Evolutionary conservation across 2,329 filamentous ascomycete genomes (phyloP), one percentile per base, ranked within the genome.

Genomic region (Colletotrichum filicis): DNA sequence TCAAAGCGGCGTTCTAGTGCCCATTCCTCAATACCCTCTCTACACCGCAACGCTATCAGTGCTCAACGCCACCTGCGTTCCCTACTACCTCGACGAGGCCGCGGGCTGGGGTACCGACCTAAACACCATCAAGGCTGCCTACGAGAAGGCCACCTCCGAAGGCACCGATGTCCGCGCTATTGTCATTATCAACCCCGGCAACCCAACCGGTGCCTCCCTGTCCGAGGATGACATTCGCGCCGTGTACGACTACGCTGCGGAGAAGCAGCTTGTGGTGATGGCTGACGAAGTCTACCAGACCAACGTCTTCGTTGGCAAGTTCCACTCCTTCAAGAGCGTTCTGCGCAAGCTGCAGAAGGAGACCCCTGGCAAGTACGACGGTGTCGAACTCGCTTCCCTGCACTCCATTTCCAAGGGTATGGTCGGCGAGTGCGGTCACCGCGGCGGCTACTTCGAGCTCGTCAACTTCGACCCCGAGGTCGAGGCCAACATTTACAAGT

Each of bases 201-300:
- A 99, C 86, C 97, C 97, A 4, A 99, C 97, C 2, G 97, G 97
- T 76, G 95, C 95, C 63, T 97, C 93, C 66, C 90, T 99, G 22
- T 87, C 92, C 46, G 89, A 93, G 76, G 88, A 91, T 24, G 95
- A 98, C 79, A 92, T 99, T 82, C 91, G 92, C 79, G 88, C 89
- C 64, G 94, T 98, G n/a, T 89, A 98, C 77, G 91, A 97, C 76
- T 93, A 98, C 75, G 96, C 97, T 52, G 92, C 92, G 32, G 88
- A 95, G 82, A 91, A 98, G 87, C 91, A 92, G 78, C 89, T 99
- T 30, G 95, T 98, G 68, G 88, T 98, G 76, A 90, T 99, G 79
- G 97, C 97, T 65, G 97, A 99, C 80, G 97, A 99, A 84, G 97
- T 99, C 49, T 99, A 99, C 90, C 97, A 99, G 86, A 98, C 97